Percentiles rank a stretch among this genome's conserved stretches.
Conservation (phyloP, 2,329 filamentous ascomycete genomes). For the Fusarium subglutinans region DNA sequence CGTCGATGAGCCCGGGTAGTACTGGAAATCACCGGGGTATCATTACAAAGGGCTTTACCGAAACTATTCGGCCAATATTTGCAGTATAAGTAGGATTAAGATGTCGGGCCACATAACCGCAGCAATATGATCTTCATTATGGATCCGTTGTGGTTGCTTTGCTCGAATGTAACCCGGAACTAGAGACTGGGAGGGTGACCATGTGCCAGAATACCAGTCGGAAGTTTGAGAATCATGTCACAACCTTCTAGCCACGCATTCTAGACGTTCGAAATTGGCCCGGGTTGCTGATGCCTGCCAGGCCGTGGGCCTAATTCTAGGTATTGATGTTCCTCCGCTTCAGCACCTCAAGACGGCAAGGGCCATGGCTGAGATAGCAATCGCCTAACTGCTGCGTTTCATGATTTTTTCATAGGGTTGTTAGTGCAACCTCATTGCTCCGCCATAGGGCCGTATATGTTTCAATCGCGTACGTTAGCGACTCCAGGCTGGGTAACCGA, state of each 20-base stretch:
- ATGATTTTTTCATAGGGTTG: conserved; percentile 2
- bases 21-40: background rate
- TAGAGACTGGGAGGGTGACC: background rate
- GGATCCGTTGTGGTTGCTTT: conserved; percentile 16
- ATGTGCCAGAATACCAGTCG: background rate
- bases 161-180: background rate
- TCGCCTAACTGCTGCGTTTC: conserved; percentile 21
- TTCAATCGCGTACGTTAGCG: conserved; percentile 7
- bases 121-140: conserved; percentile 21
- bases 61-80: conserved; percentile 1
- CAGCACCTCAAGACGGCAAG: background rate
- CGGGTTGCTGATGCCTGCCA: background rate
- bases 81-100: background rate
- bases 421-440: background rate
- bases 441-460: conserved; percentile 5
- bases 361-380: background rate
- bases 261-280: background rate
- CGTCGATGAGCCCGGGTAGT: background rate
- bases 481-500: conserved; percentile 4
- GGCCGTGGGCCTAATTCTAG: background rate
- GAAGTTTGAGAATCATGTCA: background rate
- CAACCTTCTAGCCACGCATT: background rate
- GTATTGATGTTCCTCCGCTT: background rate
- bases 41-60: background rate
- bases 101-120: background rate